Conservation (phyloP, 2,329 filamentous ascomycete genomes). For the Xylariaceae sp. region DNA sequence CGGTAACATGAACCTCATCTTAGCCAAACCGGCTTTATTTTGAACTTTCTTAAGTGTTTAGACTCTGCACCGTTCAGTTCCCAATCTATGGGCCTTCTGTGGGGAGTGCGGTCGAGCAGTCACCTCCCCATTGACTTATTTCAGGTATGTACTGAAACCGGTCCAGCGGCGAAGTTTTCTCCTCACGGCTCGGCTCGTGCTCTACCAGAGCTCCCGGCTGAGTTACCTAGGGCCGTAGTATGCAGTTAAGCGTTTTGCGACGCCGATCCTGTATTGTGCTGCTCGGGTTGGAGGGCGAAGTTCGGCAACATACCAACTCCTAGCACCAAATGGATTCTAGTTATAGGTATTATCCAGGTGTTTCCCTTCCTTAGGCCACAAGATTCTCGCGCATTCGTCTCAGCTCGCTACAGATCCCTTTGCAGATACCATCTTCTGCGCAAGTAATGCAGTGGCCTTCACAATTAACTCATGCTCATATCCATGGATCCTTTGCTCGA, state of each 20-base stretch:
- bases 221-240: conserved; percentile 1
- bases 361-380: background rate
- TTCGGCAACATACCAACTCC: conserved; percentile 9
- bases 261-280: background rate
- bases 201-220: background rate
- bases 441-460: conserved; percentile 58
- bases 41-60: no score
- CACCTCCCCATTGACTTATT: no score
- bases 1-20: no score
- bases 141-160: no score
- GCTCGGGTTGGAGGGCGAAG: background rate
- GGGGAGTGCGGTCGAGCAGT: no score
- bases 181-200: background rate
- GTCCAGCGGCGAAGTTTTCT: no score
- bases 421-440: conserved; percentile 34
- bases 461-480: conserved; percentile 73
- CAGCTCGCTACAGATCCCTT: conserved; percentile 30
- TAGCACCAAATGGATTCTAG: background rate
- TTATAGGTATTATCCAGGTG: conserved; percentile 1
- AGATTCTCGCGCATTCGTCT: background rate
- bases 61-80: no score
- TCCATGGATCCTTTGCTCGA: conserved; percentile 69
- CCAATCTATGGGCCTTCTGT: no score
- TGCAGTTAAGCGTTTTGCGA: background rate
- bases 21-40: no score